Percentiles rank a stretch among this genome's conserved stretches.
phyloP scores from a whole-genome alignment of 768 basidiomycete species.

The Naganishia antarctica region DNA sequence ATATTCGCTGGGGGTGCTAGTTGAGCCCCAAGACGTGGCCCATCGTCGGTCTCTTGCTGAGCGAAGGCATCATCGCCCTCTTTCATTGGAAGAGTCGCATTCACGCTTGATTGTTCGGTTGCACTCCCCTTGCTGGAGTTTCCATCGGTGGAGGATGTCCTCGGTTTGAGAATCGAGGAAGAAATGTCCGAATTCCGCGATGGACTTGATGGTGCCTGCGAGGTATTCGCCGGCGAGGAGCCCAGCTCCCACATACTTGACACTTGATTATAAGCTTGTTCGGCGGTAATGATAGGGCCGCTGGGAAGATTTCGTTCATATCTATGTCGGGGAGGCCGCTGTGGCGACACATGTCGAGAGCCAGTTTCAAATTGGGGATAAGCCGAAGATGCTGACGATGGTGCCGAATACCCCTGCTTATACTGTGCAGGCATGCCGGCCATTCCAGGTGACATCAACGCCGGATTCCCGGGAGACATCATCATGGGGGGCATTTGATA shows the following conservation, averaged over 20 bases:
- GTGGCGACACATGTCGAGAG: not conserved
- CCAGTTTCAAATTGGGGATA: not conserved
- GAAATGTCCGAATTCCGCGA: conserved; percentile 9
- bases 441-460: not conserved
- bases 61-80: not conserved
- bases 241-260: conserved; percentile 3
- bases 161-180: not conserved
- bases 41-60: too few relatives aligned
- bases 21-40: too few relatives aligned
- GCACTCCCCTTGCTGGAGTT: not conserved
- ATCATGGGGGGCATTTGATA: not conserved
- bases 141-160: not conserved
- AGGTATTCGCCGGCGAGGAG: not conserved
- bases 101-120: not conserved
- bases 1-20: too few relatives aligned
- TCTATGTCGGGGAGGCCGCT: conserved; percentile 3
- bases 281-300: not conserved
- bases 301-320: not conserved
- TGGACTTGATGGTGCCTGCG: conserved; percentile 4
- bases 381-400: not conserved
- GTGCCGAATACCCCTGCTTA: not conserved
- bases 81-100: too few relatives aligned
- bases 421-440: not conserved
- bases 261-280: not conserved
- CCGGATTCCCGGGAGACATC: not conserved